Evolutionary conservation across 257 asterid species (phyloP).

Genomic region (Nicotiana tomentosiformis): DNA sequence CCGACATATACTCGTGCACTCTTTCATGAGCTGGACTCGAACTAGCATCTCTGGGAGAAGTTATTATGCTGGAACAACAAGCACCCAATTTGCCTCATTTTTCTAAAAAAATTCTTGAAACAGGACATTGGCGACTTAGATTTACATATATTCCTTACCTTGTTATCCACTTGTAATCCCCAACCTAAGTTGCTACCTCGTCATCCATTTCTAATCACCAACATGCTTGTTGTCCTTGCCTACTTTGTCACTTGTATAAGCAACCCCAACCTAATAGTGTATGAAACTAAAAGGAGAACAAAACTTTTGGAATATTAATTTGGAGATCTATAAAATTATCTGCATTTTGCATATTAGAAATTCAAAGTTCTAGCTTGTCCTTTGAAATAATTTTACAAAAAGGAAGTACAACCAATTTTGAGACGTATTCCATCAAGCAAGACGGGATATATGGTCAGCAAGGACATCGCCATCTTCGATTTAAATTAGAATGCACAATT

Average conservation of each 20-base stretch:
- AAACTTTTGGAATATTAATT: too few species aligned
- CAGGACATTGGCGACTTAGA: too few species aligned
- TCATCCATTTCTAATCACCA: neutral
- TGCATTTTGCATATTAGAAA: too few species aligned
- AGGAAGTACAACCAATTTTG: neutral
- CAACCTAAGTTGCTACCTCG: neutral
- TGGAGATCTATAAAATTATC: neutral
- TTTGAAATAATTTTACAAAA: neutral
- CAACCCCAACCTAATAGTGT: neutral
- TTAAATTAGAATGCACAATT: neutral
- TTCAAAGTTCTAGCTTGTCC: neutral
- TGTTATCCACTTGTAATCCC: neutral
- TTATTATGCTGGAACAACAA: too few species aligned
- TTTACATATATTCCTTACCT: neutral
- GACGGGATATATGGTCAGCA: neutral
- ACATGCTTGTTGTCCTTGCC: neutral
- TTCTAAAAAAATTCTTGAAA: too few species aligned
- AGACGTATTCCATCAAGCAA: neutral
- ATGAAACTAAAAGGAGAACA: neutral
- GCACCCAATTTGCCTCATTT: too few species aligned
- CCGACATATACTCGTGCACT: too few species aligned
- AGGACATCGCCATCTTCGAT: neutral
- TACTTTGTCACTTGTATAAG: too few species aligned
- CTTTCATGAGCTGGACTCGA: too few species aligned
- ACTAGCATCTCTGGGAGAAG: too few species aligned